A percentile compares a stretch with the other conserved stretches of the same genome.
Evolutionary conservation across 768 basidiomycete species (phyloP).

Genomic region (Collybiopsis luxurians): DNA sequence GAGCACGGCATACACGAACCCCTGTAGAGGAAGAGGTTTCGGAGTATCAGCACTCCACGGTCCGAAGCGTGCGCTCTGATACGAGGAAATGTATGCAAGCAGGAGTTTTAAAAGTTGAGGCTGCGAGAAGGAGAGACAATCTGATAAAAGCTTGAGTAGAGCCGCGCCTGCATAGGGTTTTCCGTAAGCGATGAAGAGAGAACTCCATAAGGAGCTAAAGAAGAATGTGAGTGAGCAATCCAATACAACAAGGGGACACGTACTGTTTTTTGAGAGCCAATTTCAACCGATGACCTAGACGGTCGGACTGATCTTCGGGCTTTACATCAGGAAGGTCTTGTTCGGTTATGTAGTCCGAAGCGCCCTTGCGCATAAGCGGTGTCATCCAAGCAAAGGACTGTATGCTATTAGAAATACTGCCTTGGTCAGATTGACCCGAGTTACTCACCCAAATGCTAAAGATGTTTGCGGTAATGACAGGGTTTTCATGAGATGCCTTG

Average conservation of each 20-base stretch:
- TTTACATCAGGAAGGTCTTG: constrained; percentile 80
- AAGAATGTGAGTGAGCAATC: not conserved
- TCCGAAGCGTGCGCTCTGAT: constrained; percentile 52
- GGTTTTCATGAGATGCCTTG: constrained; percentile 55
- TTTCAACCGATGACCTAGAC: constrained; percentile 62
- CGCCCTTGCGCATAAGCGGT: constrained; percentile 69
- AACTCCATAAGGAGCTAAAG: constrained; percentile 63
- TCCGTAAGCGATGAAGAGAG: constrained; percentile 78
- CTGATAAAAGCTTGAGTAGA: constrained; percentile 72
- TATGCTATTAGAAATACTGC: not conserved
- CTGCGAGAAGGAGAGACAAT: constrained; percentile 78
- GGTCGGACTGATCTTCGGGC: constrained; percentile 64
- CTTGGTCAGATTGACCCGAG: no score
- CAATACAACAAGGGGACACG: not conserved
- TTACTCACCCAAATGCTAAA: constrained; percentile 70
- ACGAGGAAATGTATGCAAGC: constrained; percentile 77
- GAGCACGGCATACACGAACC: constrained; percentile 68
- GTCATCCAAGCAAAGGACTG: constrained; percentile 87
- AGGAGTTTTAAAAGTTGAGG: constrained; percentile 83
- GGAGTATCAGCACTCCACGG: constrained; percentile 19
- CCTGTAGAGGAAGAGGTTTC: constrained; percentile 47
- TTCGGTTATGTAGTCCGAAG: constrained; percentile 68
- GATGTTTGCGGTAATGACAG: constrained; percentile 72
- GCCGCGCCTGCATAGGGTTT: constrained; percentile 65
- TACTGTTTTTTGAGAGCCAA: constrained; percentile 63